phyloP scores from a whole-genome alignment of 2,329 filamentous ascomycete genomes.

The Sphaerulina musiva region DNA sequence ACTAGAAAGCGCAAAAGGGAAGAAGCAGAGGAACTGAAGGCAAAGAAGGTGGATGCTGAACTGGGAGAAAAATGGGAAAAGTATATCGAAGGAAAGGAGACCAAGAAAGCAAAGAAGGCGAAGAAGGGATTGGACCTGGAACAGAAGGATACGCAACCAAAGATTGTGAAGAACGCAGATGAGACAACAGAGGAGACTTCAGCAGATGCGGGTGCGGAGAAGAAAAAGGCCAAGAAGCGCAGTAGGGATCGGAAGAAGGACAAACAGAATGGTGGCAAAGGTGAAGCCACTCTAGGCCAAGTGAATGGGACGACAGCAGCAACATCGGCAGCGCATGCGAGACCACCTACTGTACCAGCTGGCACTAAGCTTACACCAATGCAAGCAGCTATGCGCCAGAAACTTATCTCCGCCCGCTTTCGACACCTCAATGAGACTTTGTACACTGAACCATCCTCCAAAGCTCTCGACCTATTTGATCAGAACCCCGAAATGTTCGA shows the following conservation, averaged over 20 bases:
- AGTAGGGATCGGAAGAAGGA: conserved; percentile 31
- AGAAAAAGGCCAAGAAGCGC: conserved; percentile 29
- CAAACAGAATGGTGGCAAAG: conserved; percentile 19
- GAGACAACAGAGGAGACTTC: not conserved
- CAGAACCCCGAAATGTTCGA: conserved; percentile 86
- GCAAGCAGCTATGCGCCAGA: conserved; percentile 88
- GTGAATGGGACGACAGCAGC: conserved; percentile 11
- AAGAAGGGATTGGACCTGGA: conserved; percentile 19
- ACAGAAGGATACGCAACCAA: conserved; percentile 11
- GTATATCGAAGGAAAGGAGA: conserved; percentile 63
- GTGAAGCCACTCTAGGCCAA: not conserved
- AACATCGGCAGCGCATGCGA: not conserved
- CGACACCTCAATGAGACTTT: conserved; percentile 94
- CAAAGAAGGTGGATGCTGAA: conserved; percentile 48
- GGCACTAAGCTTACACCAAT: conserved; percentile 73
- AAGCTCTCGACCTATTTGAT: conserved; percentile 77
- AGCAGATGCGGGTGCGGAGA: conserved; percentile 22
- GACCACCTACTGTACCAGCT: conserved; percentile 31
- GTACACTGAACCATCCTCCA: conserved; percentile 80
- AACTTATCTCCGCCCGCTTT: conserved; percentile 91
- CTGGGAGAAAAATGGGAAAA: conserved; percentile 71
- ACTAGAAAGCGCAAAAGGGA: conserved; percentile 29
- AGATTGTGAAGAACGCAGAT: conserved; percentile 27
- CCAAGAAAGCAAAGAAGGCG: conserved; percentile 29
- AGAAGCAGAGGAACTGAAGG: conserved; percentile 47